phyloP scores from a whole-genome alignment of 495 filamentous ascomycete species.

The Trichoderma virens region DNA sequence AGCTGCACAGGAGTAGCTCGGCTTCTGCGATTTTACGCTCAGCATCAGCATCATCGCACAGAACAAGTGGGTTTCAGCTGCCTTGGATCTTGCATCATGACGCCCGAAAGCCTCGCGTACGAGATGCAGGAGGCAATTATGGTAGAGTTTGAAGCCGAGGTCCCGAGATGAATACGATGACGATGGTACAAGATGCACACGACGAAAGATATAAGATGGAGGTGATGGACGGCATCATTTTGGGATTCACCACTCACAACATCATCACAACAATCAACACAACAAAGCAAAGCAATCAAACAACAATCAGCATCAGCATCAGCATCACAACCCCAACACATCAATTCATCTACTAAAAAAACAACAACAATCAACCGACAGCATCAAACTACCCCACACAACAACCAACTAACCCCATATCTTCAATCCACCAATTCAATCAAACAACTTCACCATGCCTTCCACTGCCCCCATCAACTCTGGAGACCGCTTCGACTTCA shows the following conservation, averaged over 20 bases:
- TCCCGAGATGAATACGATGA: neutral
- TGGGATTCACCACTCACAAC: neutral
- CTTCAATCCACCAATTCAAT: neutral
- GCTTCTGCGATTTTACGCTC: too few species aligned
- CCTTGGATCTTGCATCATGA: too few species aligned
- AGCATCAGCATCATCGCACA: neutral
- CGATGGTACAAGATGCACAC: neutral
- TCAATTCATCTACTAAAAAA: neutral
- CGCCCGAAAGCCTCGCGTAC: too few species aligned
- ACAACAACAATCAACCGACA: neutral
- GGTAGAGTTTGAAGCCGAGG: neutral
- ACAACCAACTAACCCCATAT: neutral
- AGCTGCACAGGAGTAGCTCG: neutral
- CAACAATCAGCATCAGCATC: neutral
- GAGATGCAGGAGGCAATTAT: neutral
- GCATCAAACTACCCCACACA: neutral
- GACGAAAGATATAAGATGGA: conserved; percentile 2
- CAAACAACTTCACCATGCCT: conserved; percentile 12
- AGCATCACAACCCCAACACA: neutral
- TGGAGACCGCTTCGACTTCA: conserved; percentile 34
- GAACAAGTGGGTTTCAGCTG: neutral
- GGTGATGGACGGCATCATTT: neutral
- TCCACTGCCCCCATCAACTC: conserved; percentile 9
- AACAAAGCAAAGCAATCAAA: neutral
- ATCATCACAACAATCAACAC: too few species aligned